Evolutionary conservation across 176 grass and related monocot genomes (phyloP).

Genomic region (Oryza rufipogon): DNA sequence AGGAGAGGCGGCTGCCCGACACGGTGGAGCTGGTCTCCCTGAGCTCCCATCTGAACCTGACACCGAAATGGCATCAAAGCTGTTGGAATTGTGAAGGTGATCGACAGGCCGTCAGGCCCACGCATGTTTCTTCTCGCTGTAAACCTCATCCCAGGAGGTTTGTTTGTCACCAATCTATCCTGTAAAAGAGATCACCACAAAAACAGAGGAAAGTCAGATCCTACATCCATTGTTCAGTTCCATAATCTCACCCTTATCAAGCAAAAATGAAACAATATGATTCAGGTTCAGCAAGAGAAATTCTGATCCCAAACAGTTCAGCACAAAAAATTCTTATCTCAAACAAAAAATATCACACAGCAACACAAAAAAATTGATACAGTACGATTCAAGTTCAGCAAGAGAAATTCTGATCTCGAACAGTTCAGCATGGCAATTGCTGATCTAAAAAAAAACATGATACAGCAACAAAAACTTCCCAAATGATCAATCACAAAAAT

Average conservation of each 20-base stretch:
- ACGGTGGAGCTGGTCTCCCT: too few species aligned
- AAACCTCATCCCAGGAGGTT: constrained; percentile 62
- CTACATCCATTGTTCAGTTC: constrained; percentile 9
- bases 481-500: constrained; percentile 40
- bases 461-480: neutral
- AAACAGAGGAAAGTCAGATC: constrained; percentile 11
- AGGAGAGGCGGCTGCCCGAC: too few species aligned
- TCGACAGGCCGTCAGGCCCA: constrained; percentile 23
- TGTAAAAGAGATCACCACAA: constrained; percentile 46
- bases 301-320: constrained; percentile 33
- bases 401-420: constrained; percentile 41
- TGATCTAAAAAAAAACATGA: constrained; percentile 45
- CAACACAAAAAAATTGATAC: neutral
- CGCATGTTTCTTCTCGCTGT: constrained; percentile 54
- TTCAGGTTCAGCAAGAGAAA: constrained; percentile 6
- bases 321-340: constrained; percentile 38
- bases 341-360: constrained; percentile 20
- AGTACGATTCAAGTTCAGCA: neutral
- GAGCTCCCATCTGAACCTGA: too few species aligned
- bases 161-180: constrained; percentile 70
- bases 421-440: neutral
- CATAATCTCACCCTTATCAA: constrained; percentile 27
- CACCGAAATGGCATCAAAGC: constrained; percentile 45
- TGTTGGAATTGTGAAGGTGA: constrained; percentile 64
- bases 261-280: neutral